Evolutionary conservation across 2,329 filamentous ascomycete species (phyloP), one percentile per base, ranked within the genome.

Genomic region (Gaeumannomyces tritici): DNA sequence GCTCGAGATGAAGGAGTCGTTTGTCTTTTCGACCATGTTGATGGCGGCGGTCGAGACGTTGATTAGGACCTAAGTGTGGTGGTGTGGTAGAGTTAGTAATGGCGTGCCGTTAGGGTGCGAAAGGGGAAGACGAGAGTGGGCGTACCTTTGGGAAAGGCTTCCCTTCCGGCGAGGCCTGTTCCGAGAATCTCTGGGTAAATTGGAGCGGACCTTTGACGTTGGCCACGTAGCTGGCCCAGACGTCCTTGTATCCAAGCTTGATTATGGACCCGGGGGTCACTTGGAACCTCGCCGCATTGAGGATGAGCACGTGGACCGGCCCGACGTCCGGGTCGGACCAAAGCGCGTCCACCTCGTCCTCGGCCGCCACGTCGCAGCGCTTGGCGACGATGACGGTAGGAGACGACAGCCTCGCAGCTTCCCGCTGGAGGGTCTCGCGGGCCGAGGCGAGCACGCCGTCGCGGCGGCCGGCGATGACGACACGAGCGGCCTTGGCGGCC

Each of bases 131-230:
- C 1, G 15, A 18, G 42, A 18, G 31, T 5, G 24, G 21, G 56
- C 1, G 6, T 28, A 51, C 21, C 24, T 47, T 26, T 8, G 24
- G 15, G 54, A 18, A 31, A 13, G 7, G 57, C 26, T 42, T 59
- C 31, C 35, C 31, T 7, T 59, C 27, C 24, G 29, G 21, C 24
- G 29, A 13, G 21, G 24, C 33, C 59, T 69, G 68, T 58, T 66
- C 65, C n/a, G 31, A 42, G 18, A 69, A 65, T 2, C 35, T 57
- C 33, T 69, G 62, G 1, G 63, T 27, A 27, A 68, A 31, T 57
- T 61, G n/a, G 11, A 68, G 60, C 24, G 65, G 63, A 21, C 60
- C 65, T 33, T 61, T 59, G 55, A 69, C 64, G 61, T 69, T 69
- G 61, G 61, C 62, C 29, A 66, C 64, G 35, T 66, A 65, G 31